A percentile compares a stretch with the other conserved stretches of the same genome.
Conservation (phyloP, 2,329 filamentous ascomycete species). For the Verticillium albo-atrum region DNA sequence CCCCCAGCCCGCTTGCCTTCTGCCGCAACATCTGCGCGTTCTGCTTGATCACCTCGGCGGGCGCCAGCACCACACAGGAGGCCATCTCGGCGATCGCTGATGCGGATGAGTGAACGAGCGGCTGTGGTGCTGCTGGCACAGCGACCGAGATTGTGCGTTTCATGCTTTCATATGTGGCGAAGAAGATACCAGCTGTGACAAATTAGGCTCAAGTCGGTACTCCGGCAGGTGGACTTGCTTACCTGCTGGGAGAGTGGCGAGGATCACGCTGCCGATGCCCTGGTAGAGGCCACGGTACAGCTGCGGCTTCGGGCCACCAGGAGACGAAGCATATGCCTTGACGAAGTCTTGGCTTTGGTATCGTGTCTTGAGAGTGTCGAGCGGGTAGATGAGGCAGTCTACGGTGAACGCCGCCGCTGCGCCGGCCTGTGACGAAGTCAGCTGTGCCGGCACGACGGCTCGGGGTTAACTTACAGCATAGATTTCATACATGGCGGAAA, state of each 20-base stretch:
- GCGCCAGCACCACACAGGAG: constrained; percentile 81
- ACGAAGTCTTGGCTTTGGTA: constrained; percentile 75
- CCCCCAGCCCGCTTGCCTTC: background rate
- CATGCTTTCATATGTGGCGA: constrained; percentile 79
- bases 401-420: constrained; percentile 82
- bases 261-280: constrained; percentile 77
- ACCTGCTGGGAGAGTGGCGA: constrained; percentile 88
- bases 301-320: constrained; percentile 46
- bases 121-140: constrained; percentile 52
- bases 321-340: constrained; percentile 57
- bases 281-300: constrained; percentile 78
- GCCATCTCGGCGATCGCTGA: constrained; percentile 77
- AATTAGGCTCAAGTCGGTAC: constrained; percentile 10
- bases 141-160: constrained; percentile 57
- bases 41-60: constrained; percentile 88
- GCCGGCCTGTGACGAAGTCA: constrained; percentile 57
- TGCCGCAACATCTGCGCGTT: constrained; percentile 77
- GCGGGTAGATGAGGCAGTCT: constrained; percentile 78
- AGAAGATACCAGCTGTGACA: constrained; percentile 71
- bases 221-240: constrained; percentile 12
- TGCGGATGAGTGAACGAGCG: constrained; percentile 67
- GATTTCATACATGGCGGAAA: constrained; percentile 11
- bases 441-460: background rate
- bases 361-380: constrained; percentile 87
- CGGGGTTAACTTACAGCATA: constrained; percentile 8